Percentiles rank a stretch among this genome's conserved stretches.
Evolutionary conservation across 169 alveolate genomes (phyloP).

Genomic region (Eimeria mitis): DNA sequence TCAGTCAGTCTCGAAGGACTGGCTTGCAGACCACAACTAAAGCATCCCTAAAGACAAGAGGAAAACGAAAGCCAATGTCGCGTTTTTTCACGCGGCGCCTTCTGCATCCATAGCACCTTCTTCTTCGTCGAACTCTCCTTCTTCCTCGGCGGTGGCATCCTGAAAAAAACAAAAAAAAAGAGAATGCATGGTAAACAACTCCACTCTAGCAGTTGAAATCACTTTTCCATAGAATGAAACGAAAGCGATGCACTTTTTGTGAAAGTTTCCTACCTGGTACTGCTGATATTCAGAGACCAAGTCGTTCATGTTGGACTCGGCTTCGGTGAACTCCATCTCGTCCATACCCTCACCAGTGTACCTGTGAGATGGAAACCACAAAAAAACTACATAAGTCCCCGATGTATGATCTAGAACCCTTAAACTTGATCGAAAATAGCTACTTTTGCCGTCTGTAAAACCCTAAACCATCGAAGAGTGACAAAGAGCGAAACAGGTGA

Average conservation of each 20-base stretch:
- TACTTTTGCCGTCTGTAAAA: too few species aligned
- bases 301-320: constrained; percentile 99
- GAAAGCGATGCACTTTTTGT: neutral
- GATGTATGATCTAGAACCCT: too few species aligned
- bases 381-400: too few species aligned
- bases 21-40: constrained; percentile 36
- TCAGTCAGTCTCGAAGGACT: neutral
- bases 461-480: neutral
- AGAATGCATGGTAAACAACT: too few species aligned
- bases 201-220: too few species aligned
- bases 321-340: constrained; percentile 99
- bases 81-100: constrained; percentile 65
- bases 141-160: constrained; percentile 93
- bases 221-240: too few species aligned
- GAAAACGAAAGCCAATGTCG: constrained; percentile 6
- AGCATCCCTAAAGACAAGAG: constrained; percentile 65
- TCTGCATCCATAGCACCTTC: constrained; percentile 85
- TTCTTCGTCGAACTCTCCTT: constrained; percentile 87
- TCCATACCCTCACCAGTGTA: constrained; percentile 95
- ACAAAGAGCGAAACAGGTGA: neutral
- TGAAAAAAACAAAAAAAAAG: constrained; percentile 2
- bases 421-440: too few species aligned
- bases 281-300: constrained; percentile 99
- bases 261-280: constrained; percentile 91
- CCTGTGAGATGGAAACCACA: constrained; percentile 14